Conservation (phyloP, 768 basidiomycete species). For the Suillus alpinus region DNA sequence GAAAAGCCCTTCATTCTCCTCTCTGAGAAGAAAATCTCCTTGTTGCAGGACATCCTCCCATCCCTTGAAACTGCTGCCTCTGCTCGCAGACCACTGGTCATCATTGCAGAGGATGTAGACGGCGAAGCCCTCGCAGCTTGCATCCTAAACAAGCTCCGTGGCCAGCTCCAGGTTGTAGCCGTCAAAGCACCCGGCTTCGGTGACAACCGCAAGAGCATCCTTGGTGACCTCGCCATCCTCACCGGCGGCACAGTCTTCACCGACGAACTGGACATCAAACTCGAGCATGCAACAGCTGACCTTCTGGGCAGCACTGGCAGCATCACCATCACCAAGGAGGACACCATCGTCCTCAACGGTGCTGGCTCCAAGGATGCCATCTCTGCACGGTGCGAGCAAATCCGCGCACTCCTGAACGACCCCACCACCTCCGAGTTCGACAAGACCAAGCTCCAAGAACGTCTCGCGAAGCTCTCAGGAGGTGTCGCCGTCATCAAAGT, state of each 20-base stretch:
- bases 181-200: constrained; percentile 99
- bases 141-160: constrained; percentile 98
- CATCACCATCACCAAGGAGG: constrained; percentile 96
- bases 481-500: constrained; percentile 99
- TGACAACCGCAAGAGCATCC: constrained; percentile 98
- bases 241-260: constrained; percentile 98
- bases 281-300: constrained; percentile 85
- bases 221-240: constrained; percentile 95
- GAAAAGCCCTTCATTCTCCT: constrained; percentile 95
- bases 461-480: constrained; percentile 92
- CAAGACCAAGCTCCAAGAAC: constrained; percentile 92
- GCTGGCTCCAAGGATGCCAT: constrained; percentile 89
- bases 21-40: constrained; percentile 97
- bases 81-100: constrained; percentile 85
- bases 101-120: constrained; percentile 97
- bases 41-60: constrained; percentile 93
- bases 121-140: constrained; percentile 97
- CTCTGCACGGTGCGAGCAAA: constrained; percentile 92
- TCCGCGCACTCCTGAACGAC: constrained; percentile 80
- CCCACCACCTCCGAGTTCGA: constrained; percentile 89
- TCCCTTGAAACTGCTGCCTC: constrained; percentile 81
- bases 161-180: constrained; percentile 90
- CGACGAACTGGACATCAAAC: constrained; percentile 94
- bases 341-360: constrained; percentile 94
- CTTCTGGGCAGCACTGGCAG: constrained; percentile 89